phyloP scores from a whole-genome alignment of 768 basidiomycete species.

The Calocera cornea region DNA sequence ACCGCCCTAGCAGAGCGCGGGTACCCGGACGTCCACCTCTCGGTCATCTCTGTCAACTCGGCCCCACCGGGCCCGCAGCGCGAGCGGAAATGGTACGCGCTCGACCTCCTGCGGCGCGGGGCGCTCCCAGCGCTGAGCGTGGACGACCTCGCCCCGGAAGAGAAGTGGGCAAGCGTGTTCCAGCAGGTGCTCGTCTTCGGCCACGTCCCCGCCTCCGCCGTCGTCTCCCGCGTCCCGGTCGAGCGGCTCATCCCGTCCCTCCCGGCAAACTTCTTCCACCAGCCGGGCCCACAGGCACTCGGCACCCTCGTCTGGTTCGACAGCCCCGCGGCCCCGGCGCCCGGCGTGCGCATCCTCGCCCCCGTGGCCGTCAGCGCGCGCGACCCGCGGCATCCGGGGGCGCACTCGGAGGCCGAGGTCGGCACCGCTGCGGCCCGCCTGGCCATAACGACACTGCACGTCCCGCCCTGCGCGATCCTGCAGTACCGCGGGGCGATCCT shows the following conservation, averaged over 20 bases:
- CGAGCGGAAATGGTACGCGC: slow-evolving; percentile 1
- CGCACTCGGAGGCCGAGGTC: background rate
- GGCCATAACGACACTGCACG: background rate
- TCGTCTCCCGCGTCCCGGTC: slow-evolving; percentile 2
- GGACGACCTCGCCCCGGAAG: background rate
- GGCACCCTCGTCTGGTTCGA: background rate
- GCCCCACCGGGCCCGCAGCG: background rate
- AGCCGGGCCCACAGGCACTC: background rate
- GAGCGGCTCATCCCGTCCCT: background rate
- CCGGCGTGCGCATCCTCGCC: background rate
- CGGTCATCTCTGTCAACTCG: background rate
- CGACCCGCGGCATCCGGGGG: background rate
- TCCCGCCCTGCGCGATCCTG: slow-evolving; percentile 1
- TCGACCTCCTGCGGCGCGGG: background rate
- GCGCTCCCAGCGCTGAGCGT: background rate
- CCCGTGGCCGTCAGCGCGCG: background rate
- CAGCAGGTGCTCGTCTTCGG: slow-evolving; percentile 3
- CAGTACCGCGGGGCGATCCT: background rate
- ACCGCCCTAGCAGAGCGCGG: background rate
- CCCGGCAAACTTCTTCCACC: background rate
- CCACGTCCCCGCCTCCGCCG: background rate
- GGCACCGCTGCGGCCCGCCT: background rate
- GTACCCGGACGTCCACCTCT: background rate
- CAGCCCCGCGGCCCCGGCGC: background rate
- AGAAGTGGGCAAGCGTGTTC: background rate